phyloP scores from a whole-genome alignment of 257 asterid species.

The Nemophila menziesii region DNA sequence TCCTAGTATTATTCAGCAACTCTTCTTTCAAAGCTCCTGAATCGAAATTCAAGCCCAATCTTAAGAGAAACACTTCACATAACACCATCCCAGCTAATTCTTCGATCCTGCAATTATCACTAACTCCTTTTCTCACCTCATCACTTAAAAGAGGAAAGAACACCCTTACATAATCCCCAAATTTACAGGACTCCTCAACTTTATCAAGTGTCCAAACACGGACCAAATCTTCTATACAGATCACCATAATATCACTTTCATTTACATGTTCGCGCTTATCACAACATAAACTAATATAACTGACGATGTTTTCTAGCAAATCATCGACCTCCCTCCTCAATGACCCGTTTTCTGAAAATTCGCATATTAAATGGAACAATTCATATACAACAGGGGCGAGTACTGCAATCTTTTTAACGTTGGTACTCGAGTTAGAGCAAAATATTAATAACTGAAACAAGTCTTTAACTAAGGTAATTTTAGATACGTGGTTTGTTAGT shows the following conservation, averaged over 20 bases:
- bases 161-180: conserved; percentile 32
- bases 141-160: conserved; percentile 50
- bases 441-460: conserved; percentile 46
- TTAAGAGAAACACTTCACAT: conserved; percentile 53
- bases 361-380: conserved; percentile 33
- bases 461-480: conserved; percentile 43
- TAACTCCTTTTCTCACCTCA: conserved; percentile 25
- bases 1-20: conserved; percentile 22
- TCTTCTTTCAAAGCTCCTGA: conserved; percentile 23
- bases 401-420: conserved; percentile 45
- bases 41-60: conserved; percentile 35
- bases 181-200: conserved; percentile 29
- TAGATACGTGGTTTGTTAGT: conserved; percentile 13
- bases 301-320: conserved; percentile 38
- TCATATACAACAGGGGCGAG: conserved; percentile 66
- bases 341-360: conserved; percentile 20
- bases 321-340: conserved; percentile 28
- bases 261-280: conserved; percentile 26
- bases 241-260: conserved; percentile 24
- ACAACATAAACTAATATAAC: conserved; percentile 32
- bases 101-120: conserved; percentile 21
- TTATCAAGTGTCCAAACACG: conserved; percentile 64
- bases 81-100: conserved; percentile 52
- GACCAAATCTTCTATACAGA: conserved; percentile 57
- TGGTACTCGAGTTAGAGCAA: conserved; percentile 41